Base-by-base conservation (phyloP, 495 filamentous ascomycete genomes). In the Penicillium daleae region DNA sequence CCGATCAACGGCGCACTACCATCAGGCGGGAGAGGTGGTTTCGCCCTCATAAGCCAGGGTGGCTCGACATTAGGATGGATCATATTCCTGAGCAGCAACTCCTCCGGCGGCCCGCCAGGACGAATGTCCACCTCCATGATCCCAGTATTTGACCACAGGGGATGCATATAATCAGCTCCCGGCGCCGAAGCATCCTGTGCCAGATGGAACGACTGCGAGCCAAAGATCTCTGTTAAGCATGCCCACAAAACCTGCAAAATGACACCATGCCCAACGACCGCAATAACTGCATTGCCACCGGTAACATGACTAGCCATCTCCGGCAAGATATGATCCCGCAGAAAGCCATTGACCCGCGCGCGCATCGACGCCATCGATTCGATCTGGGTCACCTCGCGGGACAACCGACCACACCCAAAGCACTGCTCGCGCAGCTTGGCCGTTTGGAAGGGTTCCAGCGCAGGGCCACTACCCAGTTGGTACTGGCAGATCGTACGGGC, bases 181-280 rank as follows among this genome's bases (percentile, higher is more conserved):
- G 48, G 22, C 15, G 49, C 54, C 62, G 21, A 46, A 32, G 31
- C 67, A 4, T 65, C 61, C 46, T 63, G 67, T 1, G 60, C 64
- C 57, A 69, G 63, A 58, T 52, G 57, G 31, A 79, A 75, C 51
- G 68, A 80, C 51, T 69, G 71, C 31, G 76, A 70, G n/a, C 79
- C 73, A 65, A 88, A 83, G 46, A 77, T 78, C 2, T 71, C 71
- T 22, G 91, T 69, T 48, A 96, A 73, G 24, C 81, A 79, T 56
- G 80, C 80, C 82, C 91, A 86, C 0, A 96, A 70, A 35, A 85
- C 76, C 32, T 82, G 83, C 1, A 95, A 82, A 31, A 94, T 87
- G 32, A 94, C 86, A 37, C 92, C 92, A 69, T 96, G 92, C 13
- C 90, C 87, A 12, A 93, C 88, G 35, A 93, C 75, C 13, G 84